Evolutionary conservation across 2,329 filamentous ascomycete species (phyloP), one percentile per base, ranked within the genome.

Genomic region (Arthrobotrys sinensis): DNA sequence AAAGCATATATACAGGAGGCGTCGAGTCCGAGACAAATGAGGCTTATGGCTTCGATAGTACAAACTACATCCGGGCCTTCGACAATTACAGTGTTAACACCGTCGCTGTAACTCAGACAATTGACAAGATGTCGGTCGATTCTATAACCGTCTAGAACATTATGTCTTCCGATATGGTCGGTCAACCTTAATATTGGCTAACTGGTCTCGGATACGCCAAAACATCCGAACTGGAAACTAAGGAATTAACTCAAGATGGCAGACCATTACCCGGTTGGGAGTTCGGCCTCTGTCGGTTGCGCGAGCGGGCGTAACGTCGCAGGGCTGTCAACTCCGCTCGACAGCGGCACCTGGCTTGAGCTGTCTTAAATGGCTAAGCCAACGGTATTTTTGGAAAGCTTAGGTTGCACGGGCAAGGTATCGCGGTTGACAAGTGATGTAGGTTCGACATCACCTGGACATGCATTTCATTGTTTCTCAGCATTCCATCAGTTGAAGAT

Each of bases 341-440:
- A 40, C 52, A 24, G 34, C 36, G 55, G 55, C 16, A 40, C 14
- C 36, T 10, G 55, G 34, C 16, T 43, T 24, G 36, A n/a, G 11
- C 36, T 57, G 53, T 57, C 53, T 43, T 36, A 60, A n/a, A 3
- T 43, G 55, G 55, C 34, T 24, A 24, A 28, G 36, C 28, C 55
- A 43, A 38, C 36, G 4, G 8, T 60, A 60, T 60, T 60, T 60
- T 60, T 60, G 19, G 36, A 60, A 40, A 60, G 19, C 28, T 60
- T 14, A 60, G 34, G 55, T 60, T 60, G 36, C 55, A 43, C 55
- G 16, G 43, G 11, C 34, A 14, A 60, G 36, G 36, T 21, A 38
- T 55, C n/a, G 32, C 28, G 28, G 50, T 38, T 19, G 52, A 10
- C n/a, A 10, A 11, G n/a, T 57, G 32, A 57, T 57, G 52, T 14